phyloP scores from a whole-genome alignment of 192 early-diverging fungal species.

The Umbelopsis sp. region DNA sequence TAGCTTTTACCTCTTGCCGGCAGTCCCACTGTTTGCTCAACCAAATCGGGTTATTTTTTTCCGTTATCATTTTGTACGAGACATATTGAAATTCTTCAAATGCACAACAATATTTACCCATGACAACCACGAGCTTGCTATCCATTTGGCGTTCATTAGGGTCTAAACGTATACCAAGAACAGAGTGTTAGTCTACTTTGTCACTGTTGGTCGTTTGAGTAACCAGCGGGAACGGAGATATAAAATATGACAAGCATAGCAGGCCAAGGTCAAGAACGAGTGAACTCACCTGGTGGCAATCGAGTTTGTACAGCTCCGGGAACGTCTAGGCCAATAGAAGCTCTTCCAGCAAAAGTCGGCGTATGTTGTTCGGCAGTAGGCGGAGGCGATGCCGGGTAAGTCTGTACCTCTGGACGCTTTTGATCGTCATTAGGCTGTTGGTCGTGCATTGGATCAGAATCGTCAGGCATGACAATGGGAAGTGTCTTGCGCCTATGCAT shows the following conservation, averaged over 20 bases:
- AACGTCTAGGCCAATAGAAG: conserved; percentile 44
- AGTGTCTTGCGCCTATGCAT: conserved; percentile 3
- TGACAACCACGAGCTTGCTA: conserved; percentile 91
- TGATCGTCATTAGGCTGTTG: neutral
- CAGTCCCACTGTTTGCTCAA: conserved; percentile 68
- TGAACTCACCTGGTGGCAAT: conserved; percentile 42
- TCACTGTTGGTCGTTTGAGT: too few relatives aligned
- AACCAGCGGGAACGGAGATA: too few relatives aligned
- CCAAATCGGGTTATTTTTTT: neutral
- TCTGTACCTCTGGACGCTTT: conserved; percentile 4
- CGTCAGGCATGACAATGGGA: conserved; percentile 14
- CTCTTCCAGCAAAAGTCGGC: neutral
- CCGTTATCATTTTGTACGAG: neutral
- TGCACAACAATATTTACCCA: conserved; percentile 59
- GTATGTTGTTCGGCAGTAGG: neutral
- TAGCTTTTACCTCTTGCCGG: conserved; percentile 96
- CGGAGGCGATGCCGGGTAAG: neutral
- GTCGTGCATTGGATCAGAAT: neutral
- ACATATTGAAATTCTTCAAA: neutral
- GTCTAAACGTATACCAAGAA: conserved; percentile 4
- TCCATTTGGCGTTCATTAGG: conserved; percentile 73
- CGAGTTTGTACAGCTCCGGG: conserved; percentile 55
- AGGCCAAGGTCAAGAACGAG: neutral
- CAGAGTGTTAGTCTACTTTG: too few relatives aligned
- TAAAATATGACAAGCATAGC: neutral